A percentile compares a stretch with the other conserved stretches of the same genome.
Conservation (phyloP, 2,329 filamentous ascomycete genomes). For the Paraphaeosphaeria sporulosa region DNA sequence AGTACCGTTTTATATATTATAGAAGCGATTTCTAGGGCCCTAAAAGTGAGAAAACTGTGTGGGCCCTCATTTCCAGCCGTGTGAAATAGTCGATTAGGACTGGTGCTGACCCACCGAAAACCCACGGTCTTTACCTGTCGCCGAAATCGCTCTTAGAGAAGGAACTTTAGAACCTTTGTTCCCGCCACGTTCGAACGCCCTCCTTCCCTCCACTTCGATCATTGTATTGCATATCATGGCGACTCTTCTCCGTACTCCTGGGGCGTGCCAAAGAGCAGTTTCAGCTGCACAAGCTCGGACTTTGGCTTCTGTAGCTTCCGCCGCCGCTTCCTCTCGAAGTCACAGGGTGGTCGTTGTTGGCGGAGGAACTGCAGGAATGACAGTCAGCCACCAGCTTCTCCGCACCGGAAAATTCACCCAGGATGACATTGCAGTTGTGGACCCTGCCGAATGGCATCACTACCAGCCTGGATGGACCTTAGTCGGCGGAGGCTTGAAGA, state of each 20-base stretch:
- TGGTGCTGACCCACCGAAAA: not conserved
- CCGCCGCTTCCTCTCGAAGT: conserved; percentile 47
- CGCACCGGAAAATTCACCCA: conserved; percentile 63
- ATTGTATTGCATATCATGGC: not conserved
- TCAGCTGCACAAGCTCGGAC: conserved; percentile 5
- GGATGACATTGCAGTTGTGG: conserved; percentile 70
- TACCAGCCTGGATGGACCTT: conserved; percentile 76
- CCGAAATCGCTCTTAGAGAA: not conserved
- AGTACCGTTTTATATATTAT: not conserved
- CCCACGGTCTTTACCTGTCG: not conserved
- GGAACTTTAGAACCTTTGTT: not conserved
- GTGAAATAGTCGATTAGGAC: too few relatives aligned
- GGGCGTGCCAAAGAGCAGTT: conserved; percentile 3
- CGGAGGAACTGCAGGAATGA: conserved; percentile 70
- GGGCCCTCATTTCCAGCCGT: not conserved
- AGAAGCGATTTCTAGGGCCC: not conserved
- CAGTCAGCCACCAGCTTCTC: conserved; percentile 73
- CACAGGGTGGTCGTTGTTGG: conserved; percentile 74
- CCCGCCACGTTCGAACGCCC: not conserved
- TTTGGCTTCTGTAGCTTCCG: conserved; percentile 39
- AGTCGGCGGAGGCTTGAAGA: conserved; percentile 71
- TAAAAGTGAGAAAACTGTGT: not conserved
- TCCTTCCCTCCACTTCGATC: not conserved
- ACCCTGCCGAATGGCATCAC: conserved; percentile 69
- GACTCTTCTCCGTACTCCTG: not conserved